Evolutionary conservation across 1,284 basidiomycete genomes (phyloP), one percentile per base, ranked within the genome.

Genomic region (Leccinum laetum): DNA sequence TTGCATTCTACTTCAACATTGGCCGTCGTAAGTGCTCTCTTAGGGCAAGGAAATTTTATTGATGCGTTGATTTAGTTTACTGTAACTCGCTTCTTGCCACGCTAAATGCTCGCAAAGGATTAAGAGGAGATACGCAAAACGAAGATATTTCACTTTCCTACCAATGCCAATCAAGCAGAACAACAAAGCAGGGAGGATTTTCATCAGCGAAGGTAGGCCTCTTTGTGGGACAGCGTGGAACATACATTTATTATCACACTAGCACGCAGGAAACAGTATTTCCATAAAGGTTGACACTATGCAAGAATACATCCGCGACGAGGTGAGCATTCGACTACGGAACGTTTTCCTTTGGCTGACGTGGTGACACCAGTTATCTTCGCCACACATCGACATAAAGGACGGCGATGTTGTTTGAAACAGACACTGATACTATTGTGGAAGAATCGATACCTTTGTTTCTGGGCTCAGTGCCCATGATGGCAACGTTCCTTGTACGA

Each of bases 1-100:
- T 83, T 13, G 66, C 73, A 7, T 86, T 85, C 73, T 86, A 82
- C 71, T 84, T 83, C 68, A 78, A 78, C 64, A 78, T 84, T 60
- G 83, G 84, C 18, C 79, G 84, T 26, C 69, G 82, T 83, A 70
- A 64, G 81, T 73, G 10, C 5, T 32, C 14, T 57, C 18, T 39
- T 18, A 14, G 44, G 11, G 24, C 11, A 21, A 39, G 4, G 32
- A 37, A 32, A n/a, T 26, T 14, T 21, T 18, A n/a, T 53, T 64
- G 8, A 56, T 16, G 9, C n/a, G 3, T 32, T 4, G 11, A 18
- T 41, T 52, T 56, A 83, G 80, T 85, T 8, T 85, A 85, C 69
- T 78, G 79, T 18, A 85, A 84, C 69, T 80, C 84, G 16, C 75
- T 85, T 16, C 77, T 85, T 24, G 81, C 81, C 4, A 82, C 81